Conservation (phyloP, 108 stramenopile species). For the Fragilaria crotonensis region DNA sequence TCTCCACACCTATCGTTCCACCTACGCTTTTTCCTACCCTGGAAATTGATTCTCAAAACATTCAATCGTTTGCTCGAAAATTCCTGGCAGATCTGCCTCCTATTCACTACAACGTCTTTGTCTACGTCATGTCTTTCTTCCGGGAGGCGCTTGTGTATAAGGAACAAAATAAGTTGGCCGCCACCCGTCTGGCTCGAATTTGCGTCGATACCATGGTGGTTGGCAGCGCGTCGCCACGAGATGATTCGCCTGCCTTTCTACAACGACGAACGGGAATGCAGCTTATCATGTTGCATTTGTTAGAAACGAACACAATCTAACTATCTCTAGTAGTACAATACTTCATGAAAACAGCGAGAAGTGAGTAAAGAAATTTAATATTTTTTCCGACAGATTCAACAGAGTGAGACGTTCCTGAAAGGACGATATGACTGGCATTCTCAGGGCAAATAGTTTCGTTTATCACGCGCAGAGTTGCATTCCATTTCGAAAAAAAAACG, state of each 20-base stretch:
- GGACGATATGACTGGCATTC: no score
- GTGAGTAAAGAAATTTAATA: no score
- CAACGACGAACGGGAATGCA: constrained; percentile 40
- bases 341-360: no score
- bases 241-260: constrained; percentile 30
- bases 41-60: constrained; percentile 82
- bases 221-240: constrained; percentile 45
- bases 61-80: constrained; percentile 63
- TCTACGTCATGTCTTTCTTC: constrained; percentile 95
- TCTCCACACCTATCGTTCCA: constrained; percentile 83
- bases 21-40: constrained; percentile 59
- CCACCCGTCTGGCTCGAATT: constrained; percentile 78
- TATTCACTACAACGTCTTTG: constrained; percentile 91
- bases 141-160: constrained; percentile 77
- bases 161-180: constrained; percentile 58
- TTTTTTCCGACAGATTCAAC: no score
- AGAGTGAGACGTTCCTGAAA: no score
- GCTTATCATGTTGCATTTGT: constrained; percentile 52
- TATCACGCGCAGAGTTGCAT: no score
- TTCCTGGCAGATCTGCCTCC: constrained; percentile 90
- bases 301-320: constrained; percentile 51
- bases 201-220: constrained; percentile 55
- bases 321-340: no score
- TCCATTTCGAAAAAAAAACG: no score
- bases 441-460: no score